phyloP scores from a whole-genome alignment of 331 rosid genomes.

The Quercus phellos region DNA sequence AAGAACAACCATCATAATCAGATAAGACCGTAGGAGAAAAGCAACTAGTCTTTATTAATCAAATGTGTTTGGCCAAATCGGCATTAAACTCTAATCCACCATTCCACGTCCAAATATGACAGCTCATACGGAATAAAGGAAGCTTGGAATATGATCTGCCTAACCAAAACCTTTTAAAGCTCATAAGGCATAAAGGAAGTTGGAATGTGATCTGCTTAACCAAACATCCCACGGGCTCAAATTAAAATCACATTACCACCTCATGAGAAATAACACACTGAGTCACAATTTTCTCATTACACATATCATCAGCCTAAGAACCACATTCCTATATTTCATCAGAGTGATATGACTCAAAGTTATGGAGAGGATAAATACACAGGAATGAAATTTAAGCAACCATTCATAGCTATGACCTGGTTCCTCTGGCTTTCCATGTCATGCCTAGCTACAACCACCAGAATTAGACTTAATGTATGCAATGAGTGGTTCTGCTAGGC shows the following conservation, averaged over 20 bases:
- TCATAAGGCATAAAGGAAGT: not conserved
- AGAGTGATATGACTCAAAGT: too few relatives aligned
- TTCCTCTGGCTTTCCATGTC: too few relatives aligned
- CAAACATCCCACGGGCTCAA: constrained; percentile 7
- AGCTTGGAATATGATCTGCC: not conserved
- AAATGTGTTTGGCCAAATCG: not conserved
- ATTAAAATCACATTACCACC: not conserved
- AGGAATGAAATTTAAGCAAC: too few relatives aligned
- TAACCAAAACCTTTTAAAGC: not conserved
- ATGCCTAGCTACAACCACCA: too few relatives aligned
- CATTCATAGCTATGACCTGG: too few relatives aligned
- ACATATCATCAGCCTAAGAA: too few relatives aligned
- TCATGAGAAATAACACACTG: too few relatives aligned
- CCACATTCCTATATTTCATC: too few relatives aligned
- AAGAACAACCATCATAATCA: not conserved
- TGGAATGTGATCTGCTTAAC: constrained; percentile 1
- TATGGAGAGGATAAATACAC: too few relatives aligned
- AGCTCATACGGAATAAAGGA: not conserved
- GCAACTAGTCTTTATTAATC: not conserved
- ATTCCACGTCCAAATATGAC: not conserved
- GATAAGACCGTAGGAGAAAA: not conserved
- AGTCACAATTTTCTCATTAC: too few relatives aligned
- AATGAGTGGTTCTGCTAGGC: too few relatives aligned
- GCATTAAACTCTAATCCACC: not conserved
- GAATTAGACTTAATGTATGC: too few relatives aligned